phyloP scores from a whole-genome alignment of 2,329 filamentous ascomycete species.

The Exophiala sp. region DNA sequence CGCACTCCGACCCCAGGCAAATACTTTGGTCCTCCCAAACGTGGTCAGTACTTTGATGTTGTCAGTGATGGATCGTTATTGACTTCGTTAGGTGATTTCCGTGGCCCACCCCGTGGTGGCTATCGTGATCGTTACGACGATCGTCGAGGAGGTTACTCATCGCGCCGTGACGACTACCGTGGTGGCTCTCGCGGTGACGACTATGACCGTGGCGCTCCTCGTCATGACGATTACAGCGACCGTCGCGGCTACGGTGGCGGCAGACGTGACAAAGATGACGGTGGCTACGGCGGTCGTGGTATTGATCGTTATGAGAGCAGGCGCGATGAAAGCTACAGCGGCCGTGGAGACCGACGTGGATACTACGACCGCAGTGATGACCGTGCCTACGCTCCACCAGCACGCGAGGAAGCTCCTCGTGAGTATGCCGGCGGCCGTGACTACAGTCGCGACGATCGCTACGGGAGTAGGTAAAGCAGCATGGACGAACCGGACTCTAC shows the following conservation, averaged over 20 bases:
- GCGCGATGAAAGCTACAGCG: not conserved
- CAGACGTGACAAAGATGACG: slow-evolving; percentile 40
- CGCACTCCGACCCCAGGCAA: slow-evolving; percentile 96
- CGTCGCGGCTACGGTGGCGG: slow-evolving; percentile 43
- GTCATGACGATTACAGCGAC: slow-evolving; percentile 42
- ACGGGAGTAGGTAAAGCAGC: slow-evolving; percentile 23
- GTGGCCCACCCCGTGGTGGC: slow-evolving; percentile 37
- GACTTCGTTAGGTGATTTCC: slow-evolving; percentile 39
- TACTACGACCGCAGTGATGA: slow-evolving; percentile 23
- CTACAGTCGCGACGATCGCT: slow-evolving; percentile 28
- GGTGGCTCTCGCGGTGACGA: slow-evolving; percentile 38
- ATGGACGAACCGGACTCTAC: slow-evolving; percentile 1
- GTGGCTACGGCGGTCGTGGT: slow-evolving; percentile 39
- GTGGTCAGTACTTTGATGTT: slow-evolving; percentile 58
- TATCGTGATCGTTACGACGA: slow-evolving; percentile 46
- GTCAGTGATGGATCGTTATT: not conserved
- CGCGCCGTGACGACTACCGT: slow-evolving; percentile 45
- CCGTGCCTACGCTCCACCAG: slow-evolving; percentile 19
- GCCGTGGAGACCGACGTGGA: slow-evolving; percentile 41
- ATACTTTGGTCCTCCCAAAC: slow-evolving; percentile 97
- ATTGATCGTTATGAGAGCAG: slow-evolving; percentile 38
- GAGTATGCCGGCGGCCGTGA: slow-evolving; percentile 28
- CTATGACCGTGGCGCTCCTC: slow-evolving; percentile 41
- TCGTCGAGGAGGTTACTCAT: slow-evolving; percentile 41
- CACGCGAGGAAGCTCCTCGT: slow-evolving; percentile 28